Base-by-base conservation (phyloP, 2,329 filamentous ascomycete species). In the Colletotrichum camelliae region DNA sequence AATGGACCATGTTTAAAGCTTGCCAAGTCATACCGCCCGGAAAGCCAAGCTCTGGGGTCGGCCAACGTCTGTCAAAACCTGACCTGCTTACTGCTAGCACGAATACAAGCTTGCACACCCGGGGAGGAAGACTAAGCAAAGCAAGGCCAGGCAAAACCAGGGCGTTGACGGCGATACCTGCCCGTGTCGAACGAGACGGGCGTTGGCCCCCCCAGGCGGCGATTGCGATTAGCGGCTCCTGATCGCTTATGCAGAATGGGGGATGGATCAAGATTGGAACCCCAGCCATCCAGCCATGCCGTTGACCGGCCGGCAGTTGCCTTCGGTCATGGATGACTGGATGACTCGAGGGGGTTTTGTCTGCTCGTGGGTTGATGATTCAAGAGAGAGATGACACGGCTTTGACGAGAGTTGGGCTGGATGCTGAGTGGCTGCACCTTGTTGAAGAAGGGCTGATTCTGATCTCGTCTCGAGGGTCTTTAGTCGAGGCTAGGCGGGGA, bases 251-350 rank as follows among this genome's bases (percentile, higher is more conserved):
- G 43, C 52, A 71, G 58, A 65, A 65, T 33, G 58, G n/a, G 33
- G 66, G 10, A 37, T 35, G 31, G 57, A 24, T 60, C 60, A 33
- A 31, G 18, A 24, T n/a, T 31, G 33, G 37, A 33, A 57, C 67
- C 29, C 31, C 31, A 43, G 43, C 68, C 37, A 52, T 55, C 48
- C 60, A 58, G 52, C 31, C 52, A 60, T 68, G 71, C 27, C 67
- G 60, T 67, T 71, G 67, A 48, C 43, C 43, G 43, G 67, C 72
- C 72, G 72, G 72, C 67, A 74, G 67, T 74, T 70, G 58, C 24
- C 24, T 33, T 65, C 72, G 72, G 72, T 5, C 67, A 58, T 27
- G 27, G 33, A 33, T 61, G n/a, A 62, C 43, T 39, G 24, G 71
- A 58, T 52, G 72, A 64, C 31, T 33, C 29, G 67, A 31, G 58